phyloP scores from a whole-genome alignment of 768 basidiomycete genomes.

The Rhodotorula kratochvilovae region DNA sequence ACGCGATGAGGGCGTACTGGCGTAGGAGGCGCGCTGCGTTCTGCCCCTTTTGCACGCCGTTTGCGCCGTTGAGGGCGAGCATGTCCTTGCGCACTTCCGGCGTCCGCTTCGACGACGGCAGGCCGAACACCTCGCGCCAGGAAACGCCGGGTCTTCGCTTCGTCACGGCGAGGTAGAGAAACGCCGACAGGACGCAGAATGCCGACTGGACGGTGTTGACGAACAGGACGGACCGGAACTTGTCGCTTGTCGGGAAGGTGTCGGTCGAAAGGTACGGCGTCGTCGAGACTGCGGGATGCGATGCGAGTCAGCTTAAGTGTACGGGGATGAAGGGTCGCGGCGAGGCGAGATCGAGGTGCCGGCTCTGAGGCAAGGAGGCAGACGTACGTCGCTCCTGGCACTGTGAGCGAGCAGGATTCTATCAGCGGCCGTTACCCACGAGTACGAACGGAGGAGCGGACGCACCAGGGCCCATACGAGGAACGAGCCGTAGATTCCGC shows the following conservation, averaged over 20 bases:
- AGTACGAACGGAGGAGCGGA: slow-evolving; percentile 2
- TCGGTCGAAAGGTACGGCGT: slow-evolving; percentile 47
- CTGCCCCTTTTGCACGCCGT: slow-evolving; percentile 15
- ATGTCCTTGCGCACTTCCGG: not conserved
- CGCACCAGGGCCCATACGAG: slow-evolving; percentile 57
- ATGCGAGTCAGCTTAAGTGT: not conserved
- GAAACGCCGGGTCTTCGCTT: slow-evolving; percentile 6
- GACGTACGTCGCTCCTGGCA: slow-evolving; percentile 76
- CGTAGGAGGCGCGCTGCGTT: slow-evolving; percentile 56
- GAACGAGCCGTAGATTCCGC: slow-evolving; percentile 90
- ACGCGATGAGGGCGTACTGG: slow-evolving; percentile 73
- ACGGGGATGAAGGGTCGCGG: not conserved
- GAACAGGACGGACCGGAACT: slow-evolving; percentile 77
- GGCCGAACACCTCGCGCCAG: slow-evolving; percentile 16
- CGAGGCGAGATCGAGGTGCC: not conserved
- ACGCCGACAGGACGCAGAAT: slow-evolving; percentile 68
- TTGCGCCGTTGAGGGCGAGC: slow-evolving; percentile 13
- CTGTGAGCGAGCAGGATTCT: slow-evolving; percentile 62
- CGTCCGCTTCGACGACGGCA: not conserved
- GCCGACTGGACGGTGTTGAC: slow-evolving; percentile 79
- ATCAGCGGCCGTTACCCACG: slow-evolving; percentile 21
- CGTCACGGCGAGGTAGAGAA: slow-evolving; percentile 51
- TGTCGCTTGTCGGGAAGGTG: slow-evolving; percentile 52
- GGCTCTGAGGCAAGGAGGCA: not conserved
- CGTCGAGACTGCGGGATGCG: slow-evolving; percentile 22